Conservation (phyloP, 164 flowering plant genomes). For the Chimonanthus praecox region DNA sequence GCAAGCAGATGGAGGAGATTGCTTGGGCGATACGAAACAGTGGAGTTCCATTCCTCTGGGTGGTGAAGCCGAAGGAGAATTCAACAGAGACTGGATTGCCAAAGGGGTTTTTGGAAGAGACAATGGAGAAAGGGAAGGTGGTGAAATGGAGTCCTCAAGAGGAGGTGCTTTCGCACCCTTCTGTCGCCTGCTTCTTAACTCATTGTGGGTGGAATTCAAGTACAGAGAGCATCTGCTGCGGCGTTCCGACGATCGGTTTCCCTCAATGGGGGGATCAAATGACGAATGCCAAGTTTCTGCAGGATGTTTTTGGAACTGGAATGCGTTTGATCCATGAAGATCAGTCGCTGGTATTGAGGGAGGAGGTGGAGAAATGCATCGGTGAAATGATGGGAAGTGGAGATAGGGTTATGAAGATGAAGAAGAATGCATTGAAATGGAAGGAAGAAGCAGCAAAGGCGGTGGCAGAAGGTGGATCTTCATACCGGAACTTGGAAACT, state of each 20-base stretch:
- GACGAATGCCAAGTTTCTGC: slow-evolving; percentile 50
- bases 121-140: slow-evolving; percentile 40
- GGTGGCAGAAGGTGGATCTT: slow-evolving; percentile 65
- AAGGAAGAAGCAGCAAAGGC: slow-evolving; percentile 57
- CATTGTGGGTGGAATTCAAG: slow-evolving; percentile 84
- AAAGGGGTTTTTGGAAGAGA: slow-evolving; percentile 39
- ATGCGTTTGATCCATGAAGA: slow-evolving; percentile 30
- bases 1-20: slow-evolving; percentile 52
- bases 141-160: slow-evolving; percentile 65
- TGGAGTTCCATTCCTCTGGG: slow-evolving; percentile 51
- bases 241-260: slow-evolving; percentile 47
- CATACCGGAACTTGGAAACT: slow-evolving; percentile 38
- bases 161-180: slow-evolving; percentile 46
- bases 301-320: slow-evolving; percentile 44
- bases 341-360: slow-evolving; percentile 30
- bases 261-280: slow-evolving; percentile 75
- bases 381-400: slow-evolving; percentile 50
- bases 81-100: slow-evolving; percentile 21
- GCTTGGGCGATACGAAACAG: slow-evolving; percentile 41
- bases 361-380: slow-evolving; percentile 51
- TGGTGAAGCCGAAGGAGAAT: slow-evolving; percentile 30
- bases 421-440: slow-evolving; percentile 51
- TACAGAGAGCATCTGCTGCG: slow-evolving; percentile 42
- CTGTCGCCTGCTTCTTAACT: slow-evolving; percentile 51
- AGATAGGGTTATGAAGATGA: slow-evolving; percentile 48